A percentile compares a stretch with the other conserved stretches of the same genome.
These are phyloP conservation scores for Plasmopara halstedii DNA, from an alignment of 352 stramenopile genomes.

Conservation along the genomic window DNA sequence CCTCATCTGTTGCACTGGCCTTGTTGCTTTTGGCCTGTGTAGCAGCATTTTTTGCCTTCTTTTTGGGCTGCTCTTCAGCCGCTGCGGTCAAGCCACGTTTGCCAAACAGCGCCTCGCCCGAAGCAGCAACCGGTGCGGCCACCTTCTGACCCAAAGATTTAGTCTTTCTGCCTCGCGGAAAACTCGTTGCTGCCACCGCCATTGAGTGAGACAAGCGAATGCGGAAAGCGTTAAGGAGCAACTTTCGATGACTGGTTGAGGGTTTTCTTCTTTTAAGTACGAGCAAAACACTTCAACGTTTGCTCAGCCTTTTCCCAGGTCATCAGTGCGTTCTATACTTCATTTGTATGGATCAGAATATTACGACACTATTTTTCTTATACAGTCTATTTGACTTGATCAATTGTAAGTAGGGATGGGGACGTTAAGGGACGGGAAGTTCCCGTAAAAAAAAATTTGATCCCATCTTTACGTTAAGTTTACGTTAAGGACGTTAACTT, in stretches of 20 bases:
- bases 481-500: too few species aligned
- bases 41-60: constrained; percentile 20
- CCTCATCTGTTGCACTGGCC: constrained; percentile 16
- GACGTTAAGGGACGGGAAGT: too few species aligned
- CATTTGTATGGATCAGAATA: too few species aligned
- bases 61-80: constrained; percentile 19
- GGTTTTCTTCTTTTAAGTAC: too few species aligned
- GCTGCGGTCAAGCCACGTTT: constrained; percentile 52
- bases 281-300: too few species aligned
- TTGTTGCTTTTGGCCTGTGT: neutral
- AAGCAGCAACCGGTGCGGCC: constrained; percentile 11
- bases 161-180: constrained; percentile 65
- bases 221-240: neutral
- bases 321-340: too few species aligned
- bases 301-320: too few species aligned
- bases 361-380: too few species aligned
- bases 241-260: neutral
- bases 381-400: too few species aligned
- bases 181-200: constrained; percentile 41
- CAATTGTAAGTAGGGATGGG: too few species aligned
- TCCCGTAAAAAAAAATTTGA: too few species aligned
- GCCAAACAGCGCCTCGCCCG: constrained; percentile 54
- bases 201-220: neutral
- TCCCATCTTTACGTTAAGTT: too few species aligned
- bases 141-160: constrained; percentile 28